These are phyloP conservation scores for Priceomyces melissophilus DNA, from an alignment of 805 yeast species.

Conservation along the genomic window DNA sequence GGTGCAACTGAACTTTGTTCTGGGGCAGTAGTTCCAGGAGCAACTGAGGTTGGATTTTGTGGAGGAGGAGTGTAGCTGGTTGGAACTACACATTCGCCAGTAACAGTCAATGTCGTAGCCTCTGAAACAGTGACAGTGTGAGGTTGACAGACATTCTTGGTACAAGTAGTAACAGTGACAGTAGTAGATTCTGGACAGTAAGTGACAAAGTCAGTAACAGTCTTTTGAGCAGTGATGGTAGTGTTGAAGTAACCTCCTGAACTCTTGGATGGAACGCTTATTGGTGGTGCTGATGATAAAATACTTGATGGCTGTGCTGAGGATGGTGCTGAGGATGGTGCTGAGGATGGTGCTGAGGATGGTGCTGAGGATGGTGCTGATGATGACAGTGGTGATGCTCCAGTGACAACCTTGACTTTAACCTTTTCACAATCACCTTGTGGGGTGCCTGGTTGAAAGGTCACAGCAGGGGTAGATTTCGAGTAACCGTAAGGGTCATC, in stretches of 20 bases:
- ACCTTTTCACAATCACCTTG: conserved; percentile 7
- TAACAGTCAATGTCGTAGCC: conserved; percentile 74
- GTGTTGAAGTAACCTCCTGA: conserved; percentile 1
- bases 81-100: conserved; percentile 73
- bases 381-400: background rate
- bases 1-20: background rate
- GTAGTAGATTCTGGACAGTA: conserved; percentile 74
- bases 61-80: conserved; percentile 19
- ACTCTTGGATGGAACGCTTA: background rate
- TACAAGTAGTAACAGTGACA: conserved; percentile 49
- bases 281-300: background rate
- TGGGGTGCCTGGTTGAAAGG: background rate
- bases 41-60: background rate
- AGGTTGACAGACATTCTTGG: conserved; percentile 9
- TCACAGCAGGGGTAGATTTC: conserved; percentile 14
- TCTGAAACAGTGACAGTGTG: conserved; percentile 63
- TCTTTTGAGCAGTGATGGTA: conserved; percentile 32
- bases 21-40: background rate
- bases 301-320: background rate
- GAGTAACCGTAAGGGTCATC: conserved; percentile 28
- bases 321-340: background rate
- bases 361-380: background rate
- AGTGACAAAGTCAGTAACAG: conserved; percentile 51
- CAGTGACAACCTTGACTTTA: background rate
- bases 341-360: background rate